Evolutionary conservation across 768 basidiomycete species (phyloP).

Genomic region (Suillus bovinus): DNA sequence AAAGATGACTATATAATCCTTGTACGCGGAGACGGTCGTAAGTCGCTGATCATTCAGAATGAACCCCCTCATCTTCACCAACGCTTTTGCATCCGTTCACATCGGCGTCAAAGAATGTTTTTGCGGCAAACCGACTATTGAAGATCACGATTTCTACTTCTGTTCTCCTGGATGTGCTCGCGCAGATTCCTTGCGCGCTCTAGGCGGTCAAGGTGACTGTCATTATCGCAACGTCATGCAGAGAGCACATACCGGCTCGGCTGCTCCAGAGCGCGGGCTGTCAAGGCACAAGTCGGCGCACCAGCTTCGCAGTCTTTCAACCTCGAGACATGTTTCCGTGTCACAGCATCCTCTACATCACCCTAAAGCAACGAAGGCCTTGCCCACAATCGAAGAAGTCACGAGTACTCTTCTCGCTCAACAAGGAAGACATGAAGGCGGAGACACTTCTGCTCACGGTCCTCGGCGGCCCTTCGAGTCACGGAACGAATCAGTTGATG

Average conservation of each 20-base stretch:
- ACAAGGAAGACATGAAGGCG: constrained; percentile 9
- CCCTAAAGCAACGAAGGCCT: neutral
- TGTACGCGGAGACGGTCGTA: neutral
- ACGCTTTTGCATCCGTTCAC: constrained; percentile 15
- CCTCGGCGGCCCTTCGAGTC: too few species aligned
- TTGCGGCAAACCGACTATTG: constrained; percentile 25
- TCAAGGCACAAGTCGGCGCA: constrained; percentile 16
- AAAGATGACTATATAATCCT: neutral
- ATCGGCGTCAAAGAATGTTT: constrained; percentile 19
- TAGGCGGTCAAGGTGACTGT: constrained; percentile 17
- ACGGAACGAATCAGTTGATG: too few species aligned
- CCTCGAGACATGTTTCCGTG: neutral
- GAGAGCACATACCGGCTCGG: constrained; percentile 15
- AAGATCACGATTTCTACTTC: constrained; percentile 30
- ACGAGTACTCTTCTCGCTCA: constrained; percentile 12
- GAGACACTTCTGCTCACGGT: neutral
- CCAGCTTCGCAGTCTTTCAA: constrained; percentile 4
- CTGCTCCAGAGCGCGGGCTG: constrained; percentile 3
- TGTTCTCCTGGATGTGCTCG: constrained; percentile 31
- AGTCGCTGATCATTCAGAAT: neutral
- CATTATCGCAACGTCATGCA: constrained; percentile 28
- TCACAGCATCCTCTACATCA: constrained; percentile 6
- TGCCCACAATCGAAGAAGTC: constrained; percentile 24
- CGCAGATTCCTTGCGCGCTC: constrained; percentile 27
- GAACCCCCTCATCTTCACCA: neutral